A percentile compares a stretch with the other conserved stretches of the same genome.
Evolutionary conservation across 2,329 filamentous ascomycete genomes (phyloP).

Genomic region (Penicillium corylophilum): DNA sequence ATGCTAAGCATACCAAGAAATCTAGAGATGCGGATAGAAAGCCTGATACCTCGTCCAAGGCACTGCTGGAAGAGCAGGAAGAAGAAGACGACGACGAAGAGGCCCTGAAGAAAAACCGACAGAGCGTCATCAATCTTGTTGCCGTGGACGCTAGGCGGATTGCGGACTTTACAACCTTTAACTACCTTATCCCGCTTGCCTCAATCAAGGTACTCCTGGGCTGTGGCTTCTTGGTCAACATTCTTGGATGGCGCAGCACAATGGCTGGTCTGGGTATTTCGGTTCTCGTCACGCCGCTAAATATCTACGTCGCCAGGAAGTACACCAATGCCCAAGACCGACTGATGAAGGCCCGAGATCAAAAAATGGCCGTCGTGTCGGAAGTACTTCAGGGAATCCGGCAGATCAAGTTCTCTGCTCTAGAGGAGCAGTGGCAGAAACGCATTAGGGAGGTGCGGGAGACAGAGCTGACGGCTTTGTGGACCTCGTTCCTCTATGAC

Average conservation of each 20-base stretch:
- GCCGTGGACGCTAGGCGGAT: constrained; percentile 63
- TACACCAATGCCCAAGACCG: constrained; percentile 64
- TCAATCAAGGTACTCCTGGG: not conserved
- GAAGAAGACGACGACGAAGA: constrained; percentile 42
- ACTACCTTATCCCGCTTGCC: not conserved
- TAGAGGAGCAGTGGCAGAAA: constrained; percentile 70
- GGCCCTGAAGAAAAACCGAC: constrained; percentile 55
- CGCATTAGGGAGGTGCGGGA: constrained; percentile 64
- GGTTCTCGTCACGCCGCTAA: constrained; percentile 59
- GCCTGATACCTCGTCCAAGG: no score
- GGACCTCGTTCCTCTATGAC: constrained; percentile 64
- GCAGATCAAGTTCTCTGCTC: constrained; percentile 77
- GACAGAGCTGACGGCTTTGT: constrained; percentile 66
- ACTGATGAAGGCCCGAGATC: constrained; percentile 72
- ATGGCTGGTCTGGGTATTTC: constrained; percentile 60
- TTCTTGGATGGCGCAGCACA: constrained; percentile 70
- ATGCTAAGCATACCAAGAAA: constrained; percentile 33
- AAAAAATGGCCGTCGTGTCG: constrained; percentile 70
- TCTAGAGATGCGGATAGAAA: no score
- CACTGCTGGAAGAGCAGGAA: not conserved
- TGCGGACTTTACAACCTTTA: constrained; percentile 33
- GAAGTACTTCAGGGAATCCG: constrained; percentile 74
- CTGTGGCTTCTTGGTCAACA: constrained; percentile 56
- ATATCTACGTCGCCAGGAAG: constrained; percentile 60
- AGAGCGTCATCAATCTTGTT: constrained; percentile 70